Conservation (phyloP, 2,329 filamentous ascomycete genomes). For the Fusarium irregulare region DNA sequence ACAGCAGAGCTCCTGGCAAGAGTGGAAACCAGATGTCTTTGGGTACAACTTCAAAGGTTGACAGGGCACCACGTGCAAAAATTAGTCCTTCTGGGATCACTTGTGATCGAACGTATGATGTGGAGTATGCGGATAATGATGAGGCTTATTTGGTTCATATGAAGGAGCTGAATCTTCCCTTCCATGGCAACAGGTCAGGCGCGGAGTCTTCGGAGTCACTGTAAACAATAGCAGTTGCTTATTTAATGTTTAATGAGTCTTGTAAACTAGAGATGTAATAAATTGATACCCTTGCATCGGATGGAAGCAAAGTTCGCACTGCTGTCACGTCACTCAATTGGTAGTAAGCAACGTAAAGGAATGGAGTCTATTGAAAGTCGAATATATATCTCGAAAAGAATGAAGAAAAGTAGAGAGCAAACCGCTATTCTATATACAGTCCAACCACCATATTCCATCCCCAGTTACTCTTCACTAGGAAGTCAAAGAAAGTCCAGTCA, state of each 20-base stretch:
- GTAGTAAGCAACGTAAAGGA: not conserved
- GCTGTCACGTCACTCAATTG: too few species aligned
- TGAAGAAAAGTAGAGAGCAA: slow-evolving; percentile 7
- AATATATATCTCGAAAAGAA: slow-evolving; percentile 14
- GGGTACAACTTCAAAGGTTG: not conserved
- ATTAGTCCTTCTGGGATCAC: not conserved
- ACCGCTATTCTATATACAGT: not conserved
- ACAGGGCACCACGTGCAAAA: not conserved
- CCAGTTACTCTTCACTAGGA: not conserved
- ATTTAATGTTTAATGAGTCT: not conserved
- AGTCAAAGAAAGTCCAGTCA: not conserved
- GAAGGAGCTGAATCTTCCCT: not conserved
- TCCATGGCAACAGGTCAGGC: not conserved
- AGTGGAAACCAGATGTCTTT: too few species aligned
- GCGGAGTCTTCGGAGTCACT: not conserved
- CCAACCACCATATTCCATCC: not conserved
- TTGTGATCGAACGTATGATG: not conserved
- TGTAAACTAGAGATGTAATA: too few species aligned
- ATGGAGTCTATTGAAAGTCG: not conserved
- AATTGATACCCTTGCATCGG: too few species aligned
- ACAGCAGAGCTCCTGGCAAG: too few species aligned
- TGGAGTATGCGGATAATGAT: not conserved
- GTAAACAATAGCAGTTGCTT: not conserved
- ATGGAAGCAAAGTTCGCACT: too few species aligned
- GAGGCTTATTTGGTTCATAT: not conserved